These are phyloP conservation scores for Cyberlindnera meyerae DNA, from an alignment of 805 yeast species.

Conservation along the genomic window DNA sequence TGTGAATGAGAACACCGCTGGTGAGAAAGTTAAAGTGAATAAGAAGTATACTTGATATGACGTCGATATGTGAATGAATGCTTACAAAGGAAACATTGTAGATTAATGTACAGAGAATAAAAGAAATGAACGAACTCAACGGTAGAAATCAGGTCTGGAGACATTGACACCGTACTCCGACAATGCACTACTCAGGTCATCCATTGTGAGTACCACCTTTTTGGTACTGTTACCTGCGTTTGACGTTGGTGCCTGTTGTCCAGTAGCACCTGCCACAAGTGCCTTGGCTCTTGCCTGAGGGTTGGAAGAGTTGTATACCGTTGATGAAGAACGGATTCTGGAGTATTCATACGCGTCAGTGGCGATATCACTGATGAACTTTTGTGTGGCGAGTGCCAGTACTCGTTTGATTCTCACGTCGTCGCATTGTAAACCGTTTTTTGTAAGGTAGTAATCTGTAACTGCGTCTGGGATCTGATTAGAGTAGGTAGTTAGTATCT, in stretches of 20 bases:
- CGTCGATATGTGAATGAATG: neutral
- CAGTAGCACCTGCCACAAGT: conserved; percentile 56
- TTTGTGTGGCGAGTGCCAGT: conserved; percentile 92
- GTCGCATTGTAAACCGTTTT: conserved; percentile 77
- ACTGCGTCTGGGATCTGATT: conserved; percentile 83
- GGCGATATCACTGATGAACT: conserved; percentile 89
- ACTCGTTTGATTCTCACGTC: conserved; percentile 68
- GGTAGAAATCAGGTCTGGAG: conserved; percentile 88
- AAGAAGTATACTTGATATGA: conserved; percentile 4
- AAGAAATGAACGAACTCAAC: too few relatives aligned
- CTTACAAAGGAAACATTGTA: neutral
- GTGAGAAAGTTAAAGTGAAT: conserved; percentile 5
- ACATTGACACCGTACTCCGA: conserved; percentile 90
- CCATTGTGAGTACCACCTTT: conserved; percentile 86
- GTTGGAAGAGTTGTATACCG: conserved; percentile 80
- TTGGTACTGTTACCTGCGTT: conserved; percentile 48
- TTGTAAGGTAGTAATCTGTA: conserved; percentile 83
- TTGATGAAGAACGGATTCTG: conserved; percentile 80
- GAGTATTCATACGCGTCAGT: conserved; percentile 96
- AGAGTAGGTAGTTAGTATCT: conserved; percentile 5
- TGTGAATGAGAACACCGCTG: conserved; percentile 26
- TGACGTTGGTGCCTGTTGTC: conserved; percentile 30
- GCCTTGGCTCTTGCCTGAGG: conserved; percentile 85
- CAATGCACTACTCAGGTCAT: conserved; percentile 87
- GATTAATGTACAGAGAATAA: neutral